Base-by-base conservation (phyloP, 345 rosid species). In the Carallia brachiata region DNA sequence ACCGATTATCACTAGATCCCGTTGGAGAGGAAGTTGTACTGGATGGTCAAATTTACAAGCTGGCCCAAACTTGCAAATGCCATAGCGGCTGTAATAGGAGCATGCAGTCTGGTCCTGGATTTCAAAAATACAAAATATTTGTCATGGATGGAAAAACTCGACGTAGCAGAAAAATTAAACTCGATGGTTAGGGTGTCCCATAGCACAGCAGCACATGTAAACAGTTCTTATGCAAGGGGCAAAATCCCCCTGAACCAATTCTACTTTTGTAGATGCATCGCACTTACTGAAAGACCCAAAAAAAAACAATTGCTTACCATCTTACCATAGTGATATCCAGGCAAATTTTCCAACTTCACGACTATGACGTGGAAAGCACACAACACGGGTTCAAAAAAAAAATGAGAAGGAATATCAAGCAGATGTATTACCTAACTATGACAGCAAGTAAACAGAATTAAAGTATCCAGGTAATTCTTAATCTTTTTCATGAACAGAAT, bases 61-160 rank as follows among this genome's bases (percentile, higher is more conserved):
- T 61, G 97, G 98, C 9, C 99, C 99, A 18, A 84, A 95, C 81
- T 92, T 95, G 89, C 98, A 92, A 69, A 92, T 86, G 65, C 98
- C 99, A 61, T 92, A 92, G 34, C 97, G 89, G 76, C 87, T 92
- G 86, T 95, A 95, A 76, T 95, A 75, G 7, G 89, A 68, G 81
- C 97, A 95, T 63, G 87, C 61, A 56, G 55, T 76, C 76, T 91
- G 93, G 77, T 84, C 99, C 99, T 91, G 86, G 27, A 79, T 27
- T 73, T 61, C 31, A 37, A 28, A 23, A 56, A 62, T 13, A 50
- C 28, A 65, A 34, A 62, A 3, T 18, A 52, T 17, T 16, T 28
- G 48, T 56, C 34, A 75, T 16, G 47, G 23, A 9, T 30, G 57
- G 15, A 63, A 50, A 64, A 39, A 39, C 7, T 27, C n/a, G n/a